Base-by-base conservation (phyloP, 768 basidiomycete species). In the Kwoniella dendrophila region DNA sequence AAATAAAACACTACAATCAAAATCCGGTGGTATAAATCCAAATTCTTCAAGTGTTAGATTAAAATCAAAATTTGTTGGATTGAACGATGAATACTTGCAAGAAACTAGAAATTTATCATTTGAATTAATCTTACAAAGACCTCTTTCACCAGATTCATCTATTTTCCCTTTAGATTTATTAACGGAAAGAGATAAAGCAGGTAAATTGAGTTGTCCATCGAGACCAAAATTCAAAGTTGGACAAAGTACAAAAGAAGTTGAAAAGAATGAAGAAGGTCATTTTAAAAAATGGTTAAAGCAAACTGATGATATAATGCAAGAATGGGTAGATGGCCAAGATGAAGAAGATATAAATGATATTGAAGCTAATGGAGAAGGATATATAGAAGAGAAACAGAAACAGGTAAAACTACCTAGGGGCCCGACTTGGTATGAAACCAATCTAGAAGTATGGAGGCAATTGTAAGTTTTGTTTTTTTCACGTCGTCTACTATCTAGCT, bases 371-470 rank as follows among this genome's bases (percentile, higher is more conserved):
- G 81, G 90, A 38, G 76, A 81, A 18, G 77, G 80, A 16, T 89
- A 88, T 51, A 40, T 73, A 8, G 71, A 69, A 36, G 61, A 81
- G 45, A 73, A 71, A 7, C 52, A 50, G 32, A 41, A 44, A 5
- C 59, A 59, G 7, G 63, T 56, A 45, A 32, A 20, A n/a, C 67
- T 62, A 59, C 64, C 64, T 1, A 56, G 73, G 36, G 84, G 97
- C n/a, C 82, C 97, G 0, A 95, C 94, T 0, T 95, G 93, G 4
- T 99, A 96, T 73, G 96, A 99, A 76, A 88, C 93, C 50, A 99
- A 98, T 74, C 81, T 99, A 32, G 94, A 98, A 82, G 96, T 99
- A 12, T 98, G 96, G 95, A 83, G 96, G 34, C 95, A 98, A 71
- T 83, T 98, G 73, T 75, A 64, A 69, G 73, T 20, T 40, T 11